Evolutionary conservation across 2,329 filamentous ascomycete genomes (phyloP).

Genomic region (Diplodia sapinea): DNA sequence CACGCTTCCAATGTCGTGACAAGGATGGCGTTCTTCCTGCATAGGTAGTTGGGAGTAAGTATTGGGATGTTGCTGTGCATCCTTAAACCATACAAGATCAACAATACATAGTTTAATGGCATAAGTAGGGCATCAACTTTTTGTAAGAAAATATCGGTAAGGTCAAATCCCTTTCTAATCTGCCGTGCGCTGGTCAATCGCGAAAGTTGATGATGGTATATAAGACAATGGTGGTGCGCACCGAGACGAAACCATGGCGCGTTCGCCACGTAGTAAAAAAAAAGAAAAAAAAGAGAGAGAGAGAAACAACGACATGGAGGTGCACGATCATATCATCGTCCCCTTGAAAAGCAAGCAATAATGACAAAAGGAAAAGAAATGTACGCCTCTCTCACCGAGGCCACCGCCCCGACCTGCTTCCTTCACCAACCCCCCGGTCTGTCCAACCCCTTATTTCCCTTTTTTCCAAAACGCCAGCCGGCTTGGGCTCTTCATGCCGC

Average conservation of each 20-base stretch:
- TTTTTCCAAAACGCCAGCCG: constrained; percentile 27
- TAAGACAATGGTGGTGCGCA: background rate
- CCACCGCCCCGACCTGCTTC: background rate
- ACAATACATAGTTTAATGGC: too few species aligned
- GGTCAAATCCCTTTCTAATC: background rate
- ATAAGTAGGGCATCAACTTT: background rate
- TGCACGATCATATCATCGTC: background rate
- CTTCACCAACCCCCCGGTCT: background rate
- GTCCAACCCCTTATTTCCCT: background rate
- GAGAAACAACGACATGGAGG: background rate
- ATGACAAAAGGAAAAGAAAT: background rate
- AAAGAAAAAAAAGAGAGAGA: background rate
- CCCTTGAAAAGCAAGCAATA: background rate
- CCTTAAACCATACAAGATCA: too few species aligned
- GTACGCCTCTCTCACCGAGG: background rate
- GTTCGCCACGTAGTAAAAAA: background rate
- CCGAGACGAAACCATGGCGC: background rate
- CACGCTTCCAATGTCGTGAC: background rate
- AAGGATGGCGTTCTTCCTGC: too few species aligned
- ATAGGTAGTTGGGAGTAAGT: too few species aligned
- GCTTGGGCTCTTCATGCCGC: constrained; percentile 5
- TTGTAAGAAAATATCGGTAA: background rate
- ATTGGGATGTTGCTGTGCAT: too few species aligned
- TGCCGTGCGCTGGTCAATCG: background rate
- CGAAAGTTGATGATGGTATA: background rate